Percentiles rank a stretch among this genome's conserved stretches.
Evolutionary conservation across 306 rosid genomes (phyloP).

Genomic region (Prunus fruticosa): DNA sequence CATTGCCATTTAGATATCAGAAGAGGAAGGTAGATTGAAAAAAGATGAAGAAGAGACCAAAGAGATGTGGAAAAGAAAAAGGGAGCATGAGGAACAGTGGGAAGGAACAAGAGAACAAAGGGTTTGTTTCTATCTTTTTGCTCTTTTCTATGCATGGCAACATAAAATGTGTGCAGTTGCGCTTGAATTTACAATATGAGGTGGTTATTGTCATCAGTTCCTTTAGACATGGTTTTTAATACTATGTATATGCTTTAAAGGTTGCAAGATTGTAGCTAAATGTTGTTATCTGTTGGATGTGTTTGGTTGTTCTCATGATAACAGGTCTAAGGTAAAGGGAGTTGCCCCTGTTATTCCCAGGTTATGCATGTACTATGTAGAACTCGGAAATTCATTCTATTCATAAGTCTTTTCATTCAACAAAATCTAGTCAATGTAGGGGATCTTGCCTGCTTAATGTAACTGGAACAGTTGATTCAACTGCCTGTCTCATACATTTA

Average conservation of each 20-base stretch:
- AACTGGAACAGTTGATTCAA: background rate
- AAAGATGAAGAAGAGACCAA: slow-evolving; percentile 91
- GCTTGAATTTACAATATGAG: background rate
- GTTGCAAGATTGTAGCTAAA: background rate
- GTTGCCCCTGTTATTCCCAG: background rate
- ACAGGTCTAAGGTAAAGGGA: background rate
- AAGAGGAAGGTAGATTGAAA: slow-evolving; percentile 98
- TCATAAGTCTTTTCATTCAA: background rate
- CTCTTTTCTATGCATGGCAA: background rate
- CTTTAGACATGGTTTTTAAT: background rate
- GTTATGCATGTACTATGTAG: background rate
- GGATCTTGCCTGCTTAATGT: background rate
- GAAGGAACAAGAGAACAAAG: slow-evolving; percentile 97
- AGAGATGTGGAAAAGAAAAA: slow-evolving; percentile 99
- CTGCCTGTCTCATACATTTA: background rate
- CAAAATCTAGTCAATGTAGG: background rate
- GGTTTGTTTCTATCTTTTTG: slow-evolving; percentile 53
- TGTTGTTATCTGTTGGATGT: background rate
- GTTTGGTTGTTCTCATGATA: background rate
- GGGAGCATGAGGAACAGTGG: slow-evolving; percentile 98
- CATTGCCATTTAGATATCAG: slow-evolving; percentile 68
- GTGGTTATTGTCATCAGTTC: background rate
- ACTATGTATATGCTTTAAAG: background rate
- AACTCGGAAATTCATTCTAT: background rate
- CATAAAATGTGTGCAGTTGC: background rate